Evolutionary conservation across 768 basidiomycete genomes (phyloP).

Genomic region (Pleurotus salmoneostramineus): DNA sequence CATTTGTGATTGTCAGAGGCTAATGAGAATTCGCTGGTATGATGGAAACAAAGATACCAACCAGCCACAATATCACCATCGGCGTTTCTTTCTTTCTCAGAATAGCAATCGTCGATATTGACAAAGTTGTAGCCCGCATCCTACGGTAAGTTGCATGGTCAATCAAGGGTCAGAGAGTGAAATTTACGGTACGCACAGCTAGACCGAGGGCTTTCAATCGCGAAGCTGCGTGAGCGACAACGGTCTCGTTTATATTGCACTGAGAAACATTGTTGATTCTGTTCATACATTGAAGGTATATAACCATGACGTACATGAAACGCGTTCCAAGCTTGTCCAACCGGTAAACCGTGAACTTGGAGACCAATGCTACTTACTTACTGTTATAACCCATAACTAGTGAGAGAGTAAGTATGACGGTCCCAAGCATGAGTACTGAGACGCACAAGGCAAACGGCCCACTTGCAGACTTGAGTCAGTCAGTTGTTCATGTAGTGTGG

Average conservation of each 20-base stretch:
- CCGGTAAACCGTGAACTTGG: not conserved
- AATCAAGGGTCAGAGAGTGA: not conserved
- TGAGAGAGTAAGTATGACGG: not conserved
- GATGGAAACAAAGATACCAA: constrained; percentile 18
- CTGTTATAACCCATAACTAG: constrained; percentile 1
- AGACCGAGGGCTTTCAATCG: not conserved
- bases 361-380: not conserved
- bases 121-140: constrained; percentile 56
- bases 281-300: not conserved
- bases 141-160: constrained; percentile 23
- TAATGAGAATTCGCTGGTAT: not conserved
- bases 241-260: constrained; percentile 6
- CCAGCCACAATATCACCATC: constrained; percentile 54
- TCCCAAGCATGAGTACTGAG: not conserved
- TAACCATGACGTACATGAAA: not conserved
- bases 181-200: not conserved
- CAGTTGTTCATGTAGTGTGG: not conserved
- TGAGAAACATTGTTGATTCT: not conserved
- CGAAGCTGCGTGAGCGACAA: not conserved
- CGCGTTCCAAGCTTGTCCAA: constrained; percentile 5
- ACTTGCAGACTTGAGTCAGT: not conserved
- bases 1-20: too few relatives aligned
- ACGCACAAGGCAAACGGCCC: not conserved
- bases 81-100: constrained; percentile 49
- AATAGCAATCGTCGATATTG: constrained; percentile 65